These are phyloP conservation scores for Coprinopsis marcescibilis DNA, from an alignment of 768 basidiomycete genomes.

Conservation along the genomic window DNA sequence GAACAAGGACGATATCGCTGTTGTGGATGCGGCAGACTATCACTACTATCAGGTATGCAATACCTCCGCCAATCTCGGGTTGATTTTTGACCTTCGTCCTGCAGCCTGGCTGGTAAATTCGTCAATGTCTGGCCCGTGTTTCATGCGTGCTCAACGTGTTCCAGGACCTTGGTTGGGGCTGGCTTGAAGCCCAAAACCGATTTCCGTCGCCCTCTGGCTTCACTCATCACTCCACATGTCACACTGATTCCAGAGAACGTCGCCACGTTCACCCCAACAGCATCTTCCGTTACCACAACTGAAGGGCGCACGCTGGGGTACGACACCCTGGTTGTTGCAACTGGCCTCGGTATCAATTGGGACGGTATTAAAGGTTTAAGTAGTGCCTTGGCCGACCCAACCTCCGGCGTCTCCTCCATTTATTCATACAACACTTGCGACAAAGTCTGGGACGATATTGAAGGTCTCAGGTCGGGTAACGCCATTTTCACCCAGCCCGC, in stretches of 20 bases:
- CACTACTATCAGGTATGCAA: conserved; percentile 80
- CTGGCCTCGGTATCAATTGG: conserved; percentile 87
- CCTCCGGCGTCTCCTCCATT: conserved; percentile 83
- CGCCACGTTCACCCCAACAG: conserved; percentile 65
- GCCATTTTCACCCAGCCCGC: conserved; percentile 95
- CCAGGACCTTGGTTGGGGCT: conserved; percentile 88
- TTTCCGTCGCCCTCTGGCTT: conserved; percentile 58
- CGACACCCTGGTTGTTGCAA: conserved; percentile 83
- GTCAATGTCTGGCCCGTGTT: not conserved
- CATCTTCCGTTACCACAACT: conserved; percentile 67
- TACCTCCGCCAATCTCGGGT: not conserved
- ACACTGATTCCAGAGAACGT: conserved; percentile 67
- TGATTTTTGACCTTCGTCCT: conserved; percentile 6
- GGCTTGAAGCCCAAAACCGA: conserved; percentile 70
- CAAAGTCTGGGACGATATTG: conserved; percentile 82
- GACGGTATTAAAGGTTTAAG: conserved; percentile 65
- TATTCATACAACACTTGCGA: conserved; percentile 89
- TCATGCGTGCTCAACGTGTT: conserved; percentile 6
- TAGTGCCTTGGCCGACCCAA: conserved; percentile 69
- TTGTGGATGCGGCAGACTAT: conserved; percentile 74
- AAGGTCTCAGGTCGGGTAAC: conserved; percentile 66
- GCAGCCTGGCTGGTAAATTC: conserved; percentile 81
- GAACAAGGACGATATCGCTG: conserved; percentile 71
- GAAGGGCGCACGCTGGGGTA: conserved; percentile 71
- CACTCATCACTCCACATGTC: conserved; percentile 72